A percentile compares a stretch with the other conserved stretches of the same genome.
phyloP scores from a whole-genome alignment of 495 filamentous ascomycete species.

The Xylaria bambusicola region DNA sequence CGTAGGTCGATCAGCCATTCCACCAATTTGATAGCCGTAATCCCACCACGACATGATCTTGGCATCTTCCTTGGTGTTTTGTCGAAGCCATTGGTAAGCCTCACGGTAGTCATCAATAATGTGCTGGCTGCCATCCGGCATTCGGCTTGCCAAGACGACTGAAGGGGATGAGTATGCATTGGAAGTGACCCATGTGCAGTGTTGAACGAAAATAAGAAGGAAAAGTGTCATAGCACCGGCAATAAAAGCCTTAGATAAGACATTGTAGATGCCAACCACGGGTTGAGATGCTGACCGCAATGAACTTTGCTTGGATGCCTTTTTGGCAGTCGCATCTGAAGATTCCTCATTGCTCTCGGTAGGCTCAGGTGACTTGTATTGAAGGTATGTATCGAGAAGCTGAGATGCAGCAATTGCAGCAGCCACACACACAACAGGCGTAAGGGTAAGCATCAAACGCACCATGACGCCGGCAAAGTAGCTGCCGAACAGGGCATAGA shows the following conservation, averaged over 20 bases:
- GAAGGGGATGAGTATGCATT: slow-evolving; percentile 99
- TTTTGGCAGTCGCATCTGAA: slow-evolving; percentile 47
- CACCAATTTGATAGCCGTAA: slow-evolving; percentile 99
- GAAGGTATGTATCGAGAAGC: slow-evolving; percentile 84
- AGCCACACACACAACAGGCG: slow-evolving; percentile 93
- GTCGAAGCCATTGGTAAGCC: slow-evolving; percentile 99
- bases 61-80: slow-evolving; percentile 90
- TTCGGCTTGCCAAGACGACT: slow-evolving; percentile 86
- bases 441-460: slow-evolving; percentile 95
- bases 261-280: slow-evolving; percentile 79
- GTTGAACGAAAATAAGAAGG: slow-evolving; percentile 88
- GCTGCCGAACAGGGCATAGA: slow-evolving; percentile 90
- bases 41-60: slow-evolving; percentile 99
- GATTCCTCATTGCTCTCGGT: slow-evolving; percentile 52
- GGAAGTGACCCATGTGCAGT: slow-evolving; percentile 99
- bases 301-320: slow-evolving; percentile 51
- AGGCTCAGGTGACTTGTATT: slow-evolving; percentile 55
- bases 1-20: slow-evolving; percentile 97
- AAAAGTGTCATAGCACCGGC: slow-evolving; percentile 73
- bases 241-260: slow-evolving; percentile 73
- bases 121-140: slow-evolving; percentile 94
- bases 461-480: slow-evolving; percentile 99
- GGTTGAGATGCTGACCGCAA: slow-evolving; percentile 74
- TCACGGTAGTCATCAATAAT: slow-evolving; percentile 99
- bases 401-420: slow-evolving; percentile 88